A percentile compares a stretch with the other conserved stretches of the same genome.
These are phyloP conservation scores for Beta macrorhiza DNA, from an alignment of 179 eudicot genomes.

Conservation along the genomic window DNA sequence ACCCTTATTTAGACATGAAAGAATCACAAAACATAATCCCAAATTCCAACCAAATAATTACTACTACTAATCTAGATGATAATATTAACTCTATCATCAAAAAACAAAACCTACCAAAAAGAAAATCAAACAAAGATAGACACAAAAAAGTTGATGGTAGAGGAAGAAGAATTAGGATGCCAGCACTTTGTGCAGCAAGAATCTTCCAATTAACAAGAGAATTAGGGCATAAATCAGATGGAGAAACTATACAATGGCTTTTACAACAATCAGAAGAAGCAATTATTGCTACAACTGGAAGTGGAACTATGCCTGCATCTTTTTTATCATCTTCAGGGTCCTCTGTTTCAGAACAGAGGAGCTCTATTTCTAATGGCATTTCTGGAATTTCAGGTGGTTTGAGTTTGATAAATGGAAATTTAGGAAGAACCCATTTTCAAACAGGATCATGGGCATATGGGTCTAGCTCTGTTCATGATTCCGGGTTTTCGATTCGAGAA, in stretches of 20 bases:
- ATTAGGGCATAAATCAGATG: slow-evolving; percentile 42
- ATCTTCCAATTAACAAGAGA: slow-evolving; percentile 54
- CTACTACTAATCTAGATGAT: background rate
- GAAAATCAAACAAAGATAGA: slow-evolving; percentile 51
- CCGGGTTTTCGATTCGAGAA: slow-evolving; percentile 26
- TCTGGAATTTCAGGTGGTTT: slow-evolving; percentile 17
- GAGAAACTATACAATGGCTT: slow-evolving; percentile 34
- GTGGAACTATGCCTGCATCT: slow-evolving; percentile 30
- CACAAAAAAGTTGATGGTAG: slow-evolving; percentile 62
- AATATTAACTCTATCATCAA: background rate
- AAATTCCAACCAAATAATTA: slow-evolving; percentile 13
- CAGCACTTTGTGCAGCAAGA: slow-evolving; percentile 54
- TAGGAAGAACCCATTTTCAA: slow-evolving; percentile 28
- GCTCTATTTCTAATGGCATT: slow-evolving; percentile 29
- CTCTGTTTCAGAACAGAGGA: slow-evolving; percentile 34
- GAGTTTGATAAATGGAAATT: slow-evolving; percentile 13
- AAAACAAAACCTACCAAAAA: slow-evolving; percentile 33
- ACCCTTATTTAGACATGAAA: slow-evolving; percentile 15
- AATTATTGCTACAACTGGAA: slow-evolving; percentile 34
- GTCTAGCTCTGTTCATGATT: slow-evolving; percentile 22
- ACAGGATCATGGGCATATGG: slow-evolving; percentile 21
- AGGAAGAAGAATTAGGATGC: slow-evolving; percentile 56
- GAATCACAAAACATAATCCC: slow-evolving; percentile 19
- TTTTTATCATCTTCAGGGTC: slow-evolving; percentile 19
- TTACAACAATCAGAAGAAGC: slow-evolving; percentile 34